These are phyloP conservation scores for Didymella pinodella DNA, from an alignment of 2,329 filamentous ascomycete genomes.

Conservation along the genomic window DNA sequence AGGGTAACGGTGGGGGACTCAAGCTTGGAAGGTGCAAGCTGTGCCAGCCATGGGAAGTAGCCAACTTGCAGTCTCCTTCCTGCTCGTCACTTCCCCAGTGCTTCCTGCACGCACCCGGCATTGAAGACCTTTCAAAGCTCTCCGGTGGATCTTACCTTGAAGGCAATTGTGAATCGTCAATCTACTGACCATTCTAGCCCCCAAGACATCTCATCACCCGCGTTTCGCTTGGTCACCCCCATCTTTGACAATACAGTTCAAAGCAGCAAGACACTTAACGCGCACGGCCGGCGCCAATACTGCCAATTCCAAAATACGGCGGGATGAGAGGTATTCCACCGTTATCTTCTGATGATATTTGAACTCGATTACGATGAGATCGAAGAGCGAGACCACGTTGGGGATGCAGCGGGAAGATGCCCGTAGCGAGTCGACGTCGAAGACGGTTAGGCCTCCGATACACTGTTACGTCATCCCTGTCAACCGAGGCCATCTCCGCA, in stretches of 20 bases:
- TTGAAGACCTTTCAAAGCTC: no score
- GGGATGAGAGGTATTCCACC: no score
- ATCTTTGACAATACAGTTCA: no score
- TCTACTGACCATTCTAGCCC: no score
- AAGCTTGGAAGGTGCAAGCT: neutral
- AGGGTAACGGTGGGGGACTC: neutral
- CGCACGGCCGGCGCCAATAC: no score
- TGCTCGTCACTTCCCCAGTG: neutral
- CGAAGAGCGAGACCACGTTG: neutral
- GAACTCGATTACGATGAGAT: neutral
- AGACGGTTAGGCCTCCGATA: neutral
- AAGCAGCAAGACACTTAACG: no score
- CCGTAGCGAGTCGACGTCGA: slow-evolving; percentile 25
- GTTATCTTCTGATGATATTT: neutral
- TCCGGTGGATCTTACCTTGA: no score
- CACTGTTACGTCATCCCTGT: slow-evolving; percentile 17
- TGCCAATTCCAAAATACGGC: no score
- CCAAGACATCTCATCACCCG: no score
- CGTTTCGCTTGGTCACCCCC: no score
- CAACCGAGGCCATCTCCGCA: slow-evolving; percentile 20
- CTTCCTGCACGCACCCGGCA: neutral
- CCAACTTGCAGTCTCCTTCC: neutral
- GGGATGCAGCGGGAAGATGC: slow-evolving; percentile 16
- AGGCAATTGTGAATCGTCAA: no score
- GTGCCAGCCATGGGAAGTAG: neutral